Evolutionary conservation across 2,329 filamentous ascomycete species (phyloP).

Genomic region (Ophiocordyceps sinensis): DNA sequence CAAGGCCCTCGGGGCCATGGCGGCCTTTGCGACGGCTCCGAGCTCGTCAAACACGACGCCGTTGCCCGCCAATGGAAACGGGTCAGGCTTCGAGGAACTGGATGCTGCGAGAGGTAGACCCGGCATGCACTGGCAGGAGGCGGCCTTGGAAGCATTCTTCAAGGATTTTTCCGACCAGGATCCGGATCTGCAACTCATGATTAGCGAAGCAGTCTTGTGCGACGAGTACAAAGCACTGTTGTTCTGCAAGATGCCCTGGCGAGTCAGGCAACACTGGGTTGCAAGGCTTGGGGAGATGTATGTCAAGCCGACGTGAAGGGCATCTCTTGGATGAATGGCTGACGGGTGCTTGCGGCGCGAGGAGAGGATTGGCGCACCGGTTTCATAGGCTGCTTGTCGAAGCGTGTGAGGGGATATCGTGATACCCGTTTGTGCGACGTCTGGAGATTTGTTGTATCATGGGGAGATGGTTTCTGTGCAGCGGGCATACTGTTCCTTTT

Average conservation of each 20-base stretch:
- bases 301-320: background rate
- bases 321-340: background rate
- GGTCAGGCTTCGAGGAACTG: constrained; percentile 21
- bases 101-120: constrained; percentile 25
- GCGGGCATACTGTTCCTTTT: no score
- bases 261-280: constrained; percentile 41
- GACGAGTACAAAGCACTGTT: constrained; percentile 46
- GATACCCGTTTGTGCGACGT: constrained; percentile 12
- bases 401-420: constrained; percentile 5
- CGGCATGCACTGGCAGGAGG: constrained; percentile 38
- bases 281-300: constrained; percentile 30
- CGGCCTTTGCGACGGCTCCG: background rate
- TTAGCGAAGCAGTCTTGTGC: constrained; percentile 42
- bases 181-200: constrained; percentile 42
- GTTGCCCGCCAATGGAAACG: background rate
- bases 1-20: background rate
- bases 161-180: constrained; percentile 42
- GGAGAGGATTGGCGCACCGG: background rate
- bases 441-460: constrained; percentile 1
- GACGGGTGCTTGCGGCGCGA: background rate
- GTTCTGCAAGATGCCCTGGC: constrained; percentile 44
- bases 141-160: constrained; percentile 45
- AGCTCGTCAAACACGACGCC: constrained; percentile 3
- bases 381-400: background rate
- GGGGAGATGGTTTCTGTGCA: background rate